phyloP scores from a whole-genome alignment of 2,329 filamentous ascomycete genomes.

The Trichocomaceae sp. region DNA sequence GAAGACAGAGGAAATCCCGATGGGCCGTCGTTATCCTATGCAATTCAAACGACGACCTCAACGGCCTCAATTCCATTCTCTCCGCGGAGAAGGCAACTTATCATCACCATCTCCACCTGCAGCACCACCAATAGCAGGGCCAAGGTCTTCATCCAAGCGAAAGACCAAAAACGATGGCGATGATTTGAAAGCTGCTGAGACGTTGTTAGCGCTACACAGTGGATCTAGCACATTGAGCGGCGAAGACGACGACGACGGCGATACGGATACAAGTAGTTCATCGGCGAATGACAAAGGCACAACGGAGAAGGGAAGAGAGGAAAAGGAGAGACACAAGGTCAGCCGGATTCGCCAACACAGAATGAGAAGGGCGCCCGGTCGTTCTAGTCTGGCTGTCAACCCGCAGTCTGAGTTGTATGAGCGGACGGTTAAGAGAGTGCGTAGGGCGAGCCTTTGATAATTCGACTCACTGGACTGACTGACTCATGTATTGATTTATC shows the following conservation, averaged over 20 bases:
- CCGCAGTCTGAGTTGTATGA: background rate
- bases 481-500: background rate
- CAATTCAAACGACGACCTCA: background rate
- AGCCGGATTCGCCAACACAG: background rate
- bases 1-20: background rate
- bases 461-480: background rate
- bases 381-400: background rate
- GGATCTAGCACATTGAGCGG: constrained; percentile 7
- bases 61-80: background rate
- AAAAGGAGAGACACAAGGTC: background rate
- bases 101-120: constrained; percentile 3
- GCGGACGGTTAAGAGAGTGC: constrained; percentile 5
- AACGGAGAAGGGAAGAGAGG: background rate
- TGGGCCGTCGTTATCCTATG: background rate
- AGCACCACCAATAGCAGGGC: background rate
- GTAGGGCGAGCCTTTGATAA: constrained; percentile 13
- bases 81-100: background rate
- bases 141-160: background rate
- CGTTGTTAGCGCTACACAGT: constrained; percentile 8
- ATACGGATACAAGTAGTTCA: constrained; percentile 7
- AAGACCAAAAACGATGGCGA: background rate
- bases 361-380: background rate
- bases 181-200: constrained; percentile 9
- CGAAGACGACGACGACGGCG: background rate
- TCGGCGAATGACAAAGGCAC: background rate